phyloP scores from a whole-genome alignment of 768 basidiomycete species.

The Lactarius sanguifluus region DNA sequence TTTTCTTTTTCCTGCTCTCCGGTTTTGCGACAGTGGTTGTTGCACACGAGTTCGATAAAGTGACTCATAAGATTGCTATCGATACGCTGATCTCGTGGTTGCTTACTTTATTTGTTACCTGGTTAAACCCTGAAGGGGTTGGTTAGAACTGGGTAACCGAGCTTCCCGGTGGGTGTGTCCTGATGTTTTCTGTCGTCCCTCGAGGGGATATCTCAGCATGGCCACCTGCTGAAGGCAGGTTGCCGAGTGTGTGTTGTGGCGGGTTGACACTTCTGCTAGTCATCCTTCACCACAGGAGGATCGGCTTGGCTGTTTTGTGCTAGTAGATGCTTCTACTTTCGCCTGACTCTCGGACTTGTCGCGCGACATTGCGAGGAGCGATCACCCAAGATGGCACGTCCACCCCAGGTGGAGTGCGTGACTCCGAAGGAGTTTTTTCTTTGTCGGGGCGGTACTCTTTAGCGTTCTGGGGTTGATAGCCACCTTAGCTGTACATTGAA shows the following conservation, averaged over 20 bases:
- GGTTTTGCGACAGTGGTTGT: not conserved
- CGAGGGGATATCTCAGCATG: slow-evolving; percentile 11
- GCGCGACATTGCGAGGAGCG: not conserved
- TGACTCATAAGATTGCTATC: not conserved
- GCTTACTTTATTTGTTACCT: not conserved
- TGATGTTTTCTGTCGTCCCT: slow-evolving; percentile 6
- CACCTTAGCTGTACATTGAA: not conserved
- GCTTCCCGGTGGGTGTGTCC: not conserved
- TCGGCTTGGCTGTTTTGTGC: not conserved
- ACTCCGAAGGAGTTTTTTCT: slow-evolving; percentile 16
- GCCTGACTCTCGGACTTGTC: not conserved
- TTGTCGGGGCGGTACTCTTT: not conserved
- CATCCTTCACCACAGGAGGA: not conserved
- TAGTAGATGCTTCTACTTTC: not conserved
- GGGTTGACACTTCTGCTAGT: not conserved
- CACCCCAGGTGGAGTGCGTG: not conserved
- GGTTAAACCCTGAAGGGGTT: slow-evolving; percentile 23
- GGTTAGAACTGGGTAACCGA: not conserved
- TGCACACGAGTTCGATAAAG: not conserved
- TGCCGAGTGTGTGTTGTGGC: not conserved
- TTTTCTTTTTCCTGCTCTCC: not conserved
- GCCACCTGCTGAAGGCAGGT: not conserved
- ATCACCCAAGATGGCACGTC: not conserved
- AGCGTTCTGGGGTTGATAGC: not conserved
- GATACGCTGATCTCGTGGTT: not conserved